A percentile compares a stretch with the other conserved stretches of the same genome.
Evolutionary conservation across 352 stramenopile genomes (phyloP).

Genomic region (Phytophthora syringae): DNA sequence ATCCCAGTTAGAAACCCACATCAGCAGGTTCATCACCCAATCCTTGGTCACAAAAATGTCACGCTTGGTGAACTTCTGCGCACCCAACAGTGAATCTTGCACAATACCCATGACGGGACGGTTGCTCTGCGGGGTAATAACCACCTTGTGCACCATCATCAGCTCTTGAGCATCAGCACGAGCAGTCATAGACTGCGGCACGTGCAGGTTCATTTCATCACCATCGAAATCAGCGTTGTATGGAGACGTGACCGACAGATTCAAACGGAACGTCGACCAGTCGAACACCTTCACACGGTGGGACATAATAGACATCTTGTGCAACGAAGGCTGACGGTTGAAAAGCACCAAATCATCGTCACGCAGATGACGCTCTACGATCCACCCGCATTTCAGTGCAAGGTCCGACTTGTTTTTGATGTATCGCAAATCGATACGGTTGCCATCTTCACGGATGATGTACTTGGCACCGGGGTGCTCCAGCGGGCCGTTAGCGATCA

Average conservation of each 20-base stretch:
- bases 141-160: conserved; percentile 99
- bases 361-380: conserved; percentile 98
- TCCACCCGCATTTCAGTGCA: conserved; percentile 96
- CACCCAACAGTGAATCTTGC: conserved; percentile 95
- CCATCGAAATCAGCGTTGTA: conserved; percentile 99
- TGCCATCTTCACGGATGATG: conserved; percentile 98
- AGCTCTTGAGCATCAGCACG: conserved; percentile 97
- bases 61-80: conserved; percentile 98
- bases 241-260: conserved; percentile 97
- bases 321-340: conserved; percentile 99
- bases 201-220: conserved; percentile 99
- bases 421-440: conserved; percentile 98
- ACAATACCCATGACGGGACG: conserved; percentile 99
- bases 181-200: conserved; percentile 97
- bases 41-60: conserved; percentile 98
- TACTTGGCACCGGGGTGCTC: conserved; percentile 98
- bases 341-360: conserved; percentile 99
- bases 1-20: conserved; percentile 98
- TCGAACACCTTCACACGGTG: conserved; percentile 99
- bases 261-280: conserved; percentile 99
- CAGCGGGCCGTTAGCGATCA: conserved; percentile 97
- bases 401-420: conserved; percentile 98
- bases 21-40: conserved; percentile 98
- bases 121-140: conserved; percentile 99
- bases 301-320: conserved; percentile 99